Evolutionary conservation across 129 eudicot genomes (phyloP), one percentile per base, ranked within the genome.

Genomic region (Ambrosia artemisiifolia): DNA sequence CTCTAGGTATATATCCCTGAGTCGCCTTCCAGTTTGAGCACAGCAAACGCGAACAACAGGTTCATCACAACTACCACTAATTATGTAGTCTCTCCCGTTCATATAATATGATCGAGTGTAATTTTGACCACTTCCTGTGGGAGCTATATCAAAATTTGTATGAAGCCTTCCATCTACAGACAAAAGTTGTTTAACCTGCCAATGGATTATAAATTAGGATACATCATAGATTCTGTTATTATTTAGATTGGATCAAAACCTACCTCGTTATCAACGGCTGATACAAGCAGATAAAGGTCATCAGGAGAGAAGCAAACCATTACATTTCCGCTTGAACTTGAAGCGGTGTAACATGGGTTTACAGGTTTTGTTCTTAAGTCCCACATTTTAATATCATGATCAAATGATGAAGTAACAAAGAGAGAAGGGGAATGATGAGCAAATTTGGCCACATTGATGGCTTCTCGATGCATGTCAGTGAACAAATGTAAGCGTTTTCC

Each of bases 211-310:
- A 3, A 74, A 33, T 17, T 19, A 11, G 17, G 30, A 34, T 32
- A 0, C 13, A 0, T 18, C 5, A 30, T 3, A 33, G 19, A 54
- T 73, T 73, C 46, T 48, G 3, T 54, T 14, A 18, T 53, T 42
- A 34, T 4, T 30, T 11, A 13, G 53, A 11, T 6, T 33, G 9
- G 17, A 63, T n/a, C 7, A 4, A 33, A 64, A 92, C 94, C 96
- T 84, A 92, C 94, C 96, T 92, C 91, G 78, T 88, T 88, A 73
- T 92, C 96, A 16, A 92, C 89, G 44, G 97, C 86, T n/a, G 97
- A 92, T 7, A 87, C 94, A 33, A 92, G 88, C 74, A 92, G 76
- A 74, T 88, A 92, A 34, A 80, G 89, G 70, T 92, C 97, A 64
- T 92, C 97, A 1, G 91, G 94, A 30, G 96, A 92, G 63, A 92